Evolutionary conservation across 345 rosid species (phyloP).

Genomic region (Eucalyptus victrix): DNA sequence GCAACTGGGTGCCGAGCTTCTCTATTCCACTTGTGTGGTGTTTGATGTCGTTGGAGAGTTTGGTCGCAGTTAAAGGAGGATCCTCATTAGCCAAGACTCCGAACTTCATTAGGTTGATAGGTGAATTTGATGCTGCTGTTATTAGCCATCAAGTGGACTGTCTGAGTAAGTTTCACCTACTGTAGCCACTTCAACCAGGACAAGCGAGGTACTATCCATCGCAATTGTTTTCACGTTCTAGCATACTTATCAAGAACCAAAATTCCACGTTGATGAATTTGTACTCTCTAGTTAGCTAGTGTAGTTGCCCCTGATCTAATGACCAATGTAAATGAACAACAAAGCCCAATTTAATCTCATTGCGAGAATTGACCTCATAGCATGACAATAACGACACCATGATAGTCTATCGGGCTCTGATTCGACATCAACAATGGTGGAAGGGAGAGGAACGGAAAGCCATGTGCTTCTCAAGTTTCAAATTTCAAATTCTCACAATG

Average conservation of each 20-base stretch:
- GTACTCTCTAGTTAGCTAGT: neutral
- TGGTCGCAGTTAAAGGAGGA: neutral
- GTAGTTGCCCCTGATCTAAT: neutral
- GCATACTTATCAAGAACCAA: neutral
- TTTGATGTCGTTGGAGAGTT: neutral
- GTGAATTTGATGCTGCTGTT: neutral
- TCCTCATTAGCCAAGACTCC: neutral
- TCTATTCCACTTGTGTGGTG: neutral
- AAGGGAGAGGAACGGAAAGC: neutral
- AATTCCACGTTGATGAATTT: neutral
- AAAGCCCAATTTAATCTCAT: neutral
- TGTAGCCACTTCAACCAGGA: neutral
- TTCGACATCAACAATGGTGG: neutral
- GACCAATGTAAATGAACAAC: neutral
- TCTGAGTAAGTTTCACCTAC: neutral
- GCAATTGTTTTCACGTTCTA: neutral
- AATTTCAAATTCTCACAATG: neutral
- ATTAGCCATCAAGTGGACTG: neutral
- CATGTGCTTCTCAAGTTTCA: neutral
- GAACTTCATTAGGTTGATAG: neutral
- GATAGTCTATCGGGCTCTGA: neutral
- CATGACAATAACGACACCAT: neutral
- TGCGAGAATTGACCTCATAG: neutral
- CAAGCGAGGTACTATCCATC: neutral
- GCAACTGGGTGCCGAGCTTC: neutral